Percentiles rank a stretch among this genome's conserved stretches.
phyloP scores from a whole-genome alignment of 1,139 yeast genomes.

The Hansenula lynferdii region DNA sequence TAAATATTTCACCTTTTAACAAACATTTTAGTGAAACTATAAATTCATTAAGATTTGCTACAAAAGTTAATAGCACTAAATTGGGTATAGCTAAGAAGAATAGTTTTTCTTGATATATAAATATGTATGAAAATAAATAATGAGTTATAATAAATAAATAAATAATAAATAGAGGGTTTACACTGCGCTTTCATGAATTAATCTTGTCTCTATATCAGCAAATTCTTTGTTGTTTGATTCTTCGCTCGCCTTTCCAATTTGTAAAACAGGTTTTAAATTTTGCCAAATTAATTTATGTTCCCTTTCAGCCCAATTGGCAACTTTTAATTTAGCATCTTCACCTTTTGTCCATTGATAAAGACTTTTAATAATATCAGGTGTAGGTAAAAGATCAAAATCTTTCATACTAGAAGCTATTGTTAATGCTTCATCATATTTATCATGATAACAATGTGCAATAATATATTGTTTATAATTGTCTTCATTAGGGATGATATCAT shows the following conservation, averaged over 20 bases:
- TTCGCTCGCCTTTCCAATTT: constrained; percentile 33
- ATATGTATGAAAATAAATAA: background rate
- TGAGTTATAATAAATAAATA: background rate
- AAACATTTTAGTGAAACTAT: constrained; percentile 70
- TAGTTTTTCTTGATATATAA: background rate
- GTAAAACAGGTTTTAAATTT: constrained; percentile 31
- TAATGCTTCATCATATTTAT: constrained; percentile 54
- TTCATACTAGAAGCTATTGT: constrained; percentile 45
- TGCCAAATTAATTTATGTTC: constrained; percentile 46
- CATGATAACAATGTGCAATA: constrained; percentile 72
- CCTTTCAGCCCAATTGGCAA: constrained; percentile 50
- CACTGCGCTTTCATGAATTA: background rate
- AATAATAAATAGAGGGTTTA: background rate
- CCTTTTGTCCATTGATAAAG: constrained; percentile 61
- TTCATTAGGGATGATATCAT: constrained; percentile 49
- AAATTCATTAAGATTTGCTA: constrained; percentile 85
- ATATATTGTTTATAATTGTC: constrained; percentile 59
- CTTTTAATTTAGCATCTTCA: constrained; percentile 38
- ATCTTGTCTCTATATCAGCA: background rate
- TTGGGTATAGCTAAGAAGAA: constrained; percentile 13
- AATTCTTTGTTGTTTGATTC: background rate
- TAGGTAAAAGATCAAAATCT: constrained; percentile 46
- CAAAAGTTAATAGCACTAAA: constrained; percentile 64
- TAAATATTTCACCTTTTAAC: constrained; percentile 70
- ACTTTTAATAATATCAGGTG: constrained; percentile 46